Base-by-base conservation (phyloP, 306 rosid genomes). In the Cicer judaicum region DNA sequence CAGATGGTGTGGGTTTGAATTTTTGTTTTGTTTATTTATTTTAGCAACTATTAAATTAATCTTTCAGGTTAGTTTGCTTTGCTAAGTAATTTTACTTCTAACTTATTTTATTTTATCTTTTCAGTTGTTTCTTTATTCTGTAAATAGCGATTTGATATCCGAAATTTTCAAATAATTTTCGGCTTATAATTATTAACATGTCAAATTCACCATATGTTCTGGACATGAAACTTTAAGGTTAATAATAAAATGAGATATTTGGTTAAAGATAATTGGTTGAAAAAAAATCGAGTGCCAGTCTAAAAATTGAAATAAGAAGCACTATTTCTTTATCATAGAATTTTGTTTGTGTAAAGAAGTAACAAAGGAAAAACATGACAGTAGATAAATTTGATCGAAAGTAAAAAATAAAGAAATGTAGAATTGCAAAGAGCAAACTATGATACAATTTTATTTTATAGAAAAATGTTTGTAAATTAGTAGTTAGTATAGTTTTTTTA, bases 21-120 rank as follows among this genome's bases (percentile, higher is more conserved):
- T 62, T 68, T 76, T 66, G 36, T 38, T 57, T 1, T 40, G 72
- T 60, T 60, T 61, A n/a, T 53, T 72, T n/a, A 64, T 71, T 71
- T 80, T 52, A 65, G 21, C 46, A 34, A 19, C 59, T 72, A 67
- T 40, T 10, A 12, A 55, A 13, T 57, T 54, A 44, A 12, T 47
- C 34, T 42, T 16, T 55, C 40, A 5, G 38, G 79, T 69, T 34
- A 21, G 36, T 36, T 46, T 11, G 47, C 16, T 46, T 2, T 47
- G 62, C 61, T 48, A 52, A 56, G 34, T 29, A 29, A 29, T 41
- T 50, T 60, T 21, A 57, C 44, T 57, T 72, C 41, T n/a, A 54
- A 18, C 65, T 24, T 13, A 19, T 8, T 39, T 10, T 19, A 7
- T 15, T 15, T 15, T 52, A 50, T 19, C 34, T 15, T 36, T 52